Evolutionary conservation across 495 filamentous ascomycete genomes (phyloP).

Genomic region (Acidiella bohemica): DNA sequence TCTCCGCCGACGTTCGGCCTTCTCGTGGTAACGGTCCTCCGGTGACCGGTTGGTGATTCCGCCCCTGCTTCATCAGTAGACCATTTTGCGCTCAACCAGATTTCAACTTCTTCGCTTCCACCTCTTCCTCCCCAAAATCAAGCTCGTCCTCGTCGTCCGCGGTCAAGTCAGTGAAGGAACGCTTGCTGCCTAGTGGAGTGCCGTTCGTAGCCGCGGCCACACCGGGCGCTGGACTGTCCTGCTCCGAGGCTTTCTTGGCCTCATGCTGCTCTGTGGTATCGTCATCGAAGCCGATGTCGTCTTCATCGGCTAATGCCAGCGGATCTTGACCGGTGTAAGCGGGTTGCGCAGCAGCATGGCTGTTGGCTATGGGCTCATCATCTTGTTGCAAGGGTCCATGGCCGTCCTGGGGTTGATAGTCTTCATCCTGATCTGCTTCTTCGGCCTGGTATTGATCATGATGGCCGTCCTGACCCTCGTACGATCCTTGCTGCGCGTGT

Average conservation of each 20-base stretch:
- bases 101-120: constrained; percentile 11
- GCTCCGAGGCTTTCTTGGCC: constrained; percentile 1
- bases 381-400: no score
- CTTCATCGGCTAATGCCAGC: constrained; percentile 4
- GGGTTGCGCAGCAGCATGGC: no score
- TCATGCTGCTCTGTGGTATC: constrained; percentile 7
- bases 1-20: no score
- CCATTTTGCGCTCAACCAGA: no score
- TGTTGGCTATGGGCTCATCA: no score
- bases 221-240: not conserved
- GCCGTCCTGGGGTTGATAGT: no score
- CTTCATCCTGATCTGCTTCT: not conserved
- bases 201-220: constrained; percentile 4
- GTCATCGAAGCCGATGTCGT: constrained; percentile 17
- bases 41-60: not conserved
- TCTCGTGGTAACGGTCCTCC: no score
- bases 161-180: constrained; percentile 11
- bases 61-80: no score
- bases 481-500: constrained; percentile 6
- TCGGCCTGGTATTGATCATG: constrained; percentile 3
- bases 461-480: constrained; percentile 1
- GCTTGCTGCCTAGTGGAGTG: constrained; percentile 17
- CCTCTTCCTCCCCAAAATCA: constrained; percentile 1
- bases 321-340: no score
- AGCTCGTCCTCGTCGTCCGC: constrained; percentile 4